Evolutionary conservation across 352 stramenopile species (phyloP).

Genomic region (Elongisporangium prolatum): DNA sequence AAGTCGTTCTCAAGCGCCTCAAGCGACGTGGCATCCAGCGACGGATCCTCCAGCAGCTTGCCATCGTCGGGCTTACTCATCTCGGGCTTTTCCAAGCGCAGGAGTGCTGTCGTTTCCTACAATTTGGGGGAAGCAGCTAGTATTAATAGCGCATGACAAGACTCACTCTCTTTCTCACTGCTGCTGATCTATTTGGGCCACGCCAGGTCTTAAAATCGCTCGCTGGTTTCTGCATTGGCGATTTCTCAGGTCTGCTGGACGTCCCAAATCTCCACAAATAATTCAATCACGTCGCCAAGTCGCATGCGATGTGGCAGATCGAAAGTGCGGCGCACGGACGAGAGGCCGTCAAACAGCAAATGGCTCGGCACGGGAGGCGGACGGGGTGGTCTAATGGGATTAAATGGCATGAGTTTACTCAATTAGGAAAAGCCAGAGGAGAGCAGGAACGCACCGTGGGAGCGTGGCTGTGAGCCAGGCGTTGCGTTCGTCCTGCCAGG

Average conservation of each 20-base stretch:
- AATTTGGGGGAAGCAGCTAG: not conserved
- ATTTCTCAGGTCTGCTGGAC: slow-evolving; percentile 54
- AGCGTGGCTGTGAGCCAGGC: slow-evolving; percentile 70
- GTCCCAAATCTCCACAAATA: slow-evolving; percentile 89
- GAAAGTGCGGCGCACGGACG: slow-evolving; percentile 82
- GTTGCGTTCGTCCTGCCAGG: slow-evolving; percentile 71
- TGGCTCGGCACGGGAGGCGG: slow-evolving; percentile 65
- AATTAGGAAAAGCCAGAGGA: not conserved
- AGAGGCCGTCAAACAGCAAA: slow-evolving; percentile 79
- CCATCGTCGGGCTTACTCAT: slow-evolving; percentile 11
- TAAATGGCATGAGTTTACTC: slow-evolving; percentile 5
- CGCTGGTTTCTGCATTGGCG: slow-evolving; percentile 6
- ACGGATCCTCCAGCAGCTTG: slow-evolving; percentile 47
- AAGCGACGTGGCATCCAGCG: slow-evolving; percentile 50
- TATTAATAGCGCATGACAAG: not conserved
- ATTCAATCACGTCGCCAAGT: slow-evolving; percentile 77
- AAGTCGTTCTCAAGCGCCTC: slow-evolving; percentile 93
- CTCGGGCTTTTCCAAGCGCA: not conserved
- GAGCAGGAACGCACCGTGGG: slow-evolving; percentile 34
- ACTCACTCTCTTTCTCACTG: not conserved
- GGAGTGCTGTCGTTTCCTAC: not conserved
- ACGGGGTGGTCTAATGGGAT: slow-evolving; percentile 41
- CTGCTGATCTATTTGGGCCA: slow-evolving; percentile 9
- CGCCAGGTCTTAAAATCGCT: slow-evolving; percentile 5
- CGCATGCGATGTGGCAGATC: slow-evolving; percentile 84